Evolutionary conservation across 2,329 filamentous ascomycete species (phyloP).

Genomic region (Neonectria neomacrospora): DNA sequence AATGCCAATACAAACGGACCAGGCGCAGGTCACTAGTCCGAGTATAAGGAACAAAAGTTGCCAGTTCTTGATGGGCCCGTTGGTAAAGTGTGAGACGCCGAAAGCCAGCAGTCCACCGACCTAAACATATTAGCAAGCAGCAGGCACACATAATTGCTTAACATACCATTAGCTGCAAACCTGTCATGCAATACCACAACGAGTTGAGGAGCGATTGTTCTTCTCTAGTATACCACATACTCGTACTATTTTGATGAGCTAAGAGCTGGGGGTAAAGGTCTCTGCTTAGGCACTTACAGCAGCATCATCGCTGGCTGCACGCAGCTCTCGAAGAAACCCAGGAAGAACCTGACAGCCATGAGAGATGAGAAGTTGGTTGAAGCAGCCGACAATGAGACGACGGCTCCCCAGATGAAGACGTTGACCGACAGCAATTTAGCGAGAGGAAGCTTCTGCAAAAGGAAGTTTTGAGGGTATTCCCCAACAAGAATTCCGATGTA

Average conservation of each 20-base stretch:
- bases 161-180: constrained; percentile 49
- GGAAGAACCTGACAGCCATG: constrained; percentile 54
- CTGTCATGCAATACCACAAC: constrained; percentile 49
- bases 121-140: background rate
- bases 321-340: constrained; percentile 59
- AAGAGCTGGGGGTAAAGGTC: background rate
- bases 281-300: constrained; percentile 39
- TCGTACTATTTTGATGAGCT: constrained; percentile 8
- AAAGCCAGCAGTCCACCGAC: constrained; percentile 54
- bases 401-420: constrained; percentile 55
- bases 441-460: constrained; percentile 58
- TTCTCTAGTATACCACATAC: constrained; percentile 32
- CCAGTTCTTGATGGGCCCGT: constrained; percentile 44
- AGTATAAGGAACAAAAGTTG: constrained; percentile 57
- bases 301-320: constrained; percentile 59
- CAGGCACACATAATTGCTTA: background rate
- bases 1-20: constrained; percentile 50
- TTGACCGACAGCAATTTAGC: constrained; percentile 58
- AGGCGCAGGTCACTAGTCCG: constrained; percentile 51
- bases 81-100: constrained; percentile 47
- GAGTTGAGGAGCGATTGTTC: constrained; percentile 34
- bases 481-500: constrained; percentile 56
- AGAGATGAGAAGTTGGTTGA: constrained; percentile 54
- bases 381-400: constrained; percentile 49
- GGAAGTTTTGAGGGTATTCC: constrained; percentile 57